phyloP scores from a whole-genome alignment of 202 grass and related monocot genomes.

The Setaria viridis region DNA sequence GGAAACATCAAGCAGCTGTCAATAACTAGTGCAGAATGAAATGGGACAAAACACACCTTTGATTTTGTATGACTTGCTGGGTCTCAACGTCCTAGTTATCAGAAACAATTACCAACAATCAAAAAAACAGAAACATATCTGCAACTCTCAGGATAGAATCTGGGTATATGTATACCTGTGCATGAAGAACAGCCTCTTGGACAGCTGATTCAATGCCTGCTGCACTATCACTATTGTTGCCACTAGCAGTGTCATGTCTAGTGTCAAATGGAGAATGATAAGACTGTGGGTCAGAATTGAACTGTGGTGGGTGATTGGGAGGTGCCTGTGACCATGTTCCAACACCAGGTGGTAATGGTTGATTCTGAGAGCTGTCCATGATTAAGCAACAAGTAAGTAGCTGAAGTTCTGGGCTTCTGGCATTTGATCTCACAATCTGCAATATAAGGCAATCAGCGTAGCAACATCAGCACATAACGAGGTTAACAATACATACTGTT shows the following conservation, averaged over 20 bases:
- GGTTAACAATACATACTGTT: not conserved
- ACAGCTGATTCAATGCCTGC: conserved; percentile 72
- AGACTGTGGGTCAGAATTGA: conserved; percentile 35
- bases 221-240: conserved; percentile 17
- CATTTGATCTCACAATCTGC: conserved; percentile 20
- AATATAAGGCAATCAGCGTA: conserved; percentile 21
- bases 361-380: conserved; percentile 54
- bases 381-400: conserved; percentile 27
- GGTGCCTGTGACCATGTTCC: conserved; percentile 42
- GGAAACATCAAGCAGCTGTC: conserved; percentile 29
- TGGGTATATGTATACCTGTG: conserved; percentile 70
- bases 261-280: conserved; percentile 35
- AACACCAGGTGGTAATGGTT: conserved; percentile 71
- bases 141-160: conserved; percentile 38
- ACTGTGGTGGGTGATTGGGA: conserved; percentile 34
- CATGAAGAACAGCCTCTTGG: conserved; percentile 75
- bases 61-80: conserved; percentile 85
- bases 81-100: conserved; percentile 83
- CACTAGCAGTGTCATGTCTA: conserved; percentile 14
- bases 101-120: conserved; percentile 42
- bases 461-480: conserved; percentile 34
- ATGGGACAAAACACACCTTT: conserved; percentile 65
- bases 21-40: conserved; percentile 32
- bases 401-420: conserved; percentile 17
- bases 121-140: conserved; percentile 44